Conservation (phyloP, 306 rosid genomes). For the Prunus persica region Prunus_persica_NCBIv2 NC_034009.1:4703501-4704000, state of each 20-base stretch:
- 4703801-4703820: neutral
- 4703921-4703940: neutral
- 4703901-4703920: neutral
- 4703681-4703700: neutral
- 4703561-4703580: slow-evolving; percentile 97
- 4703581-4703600: slow-evolving; percentile 76
- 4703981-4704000: neutral
- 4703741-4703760: neutral
- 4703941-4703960: neutral
- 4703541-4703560: slow-evolving; percentile 82
- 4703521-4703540: slow-evolving; percentile 90
- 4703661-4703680: neutral
- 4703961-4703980: neutral
- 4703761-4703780: neutral
- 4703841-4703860: neutral
- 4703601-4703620: slow-evolving; percentile 77
- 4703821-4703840: neutral
- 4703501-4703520: slow-evolving; percentile 77
- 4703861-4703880: neutral
- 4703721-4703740: neutral
- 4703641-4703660: slow-evolving; percentile 57
- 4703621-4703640: slow-evolving; percentile 91
- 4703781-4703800: neutral
- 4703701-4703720: neutral
- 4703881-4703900: neutral